phyloP scores from a whole-genome alignment of 2,329 filamentous ascomycete species.

The Fusarium chuoi region DNA sequence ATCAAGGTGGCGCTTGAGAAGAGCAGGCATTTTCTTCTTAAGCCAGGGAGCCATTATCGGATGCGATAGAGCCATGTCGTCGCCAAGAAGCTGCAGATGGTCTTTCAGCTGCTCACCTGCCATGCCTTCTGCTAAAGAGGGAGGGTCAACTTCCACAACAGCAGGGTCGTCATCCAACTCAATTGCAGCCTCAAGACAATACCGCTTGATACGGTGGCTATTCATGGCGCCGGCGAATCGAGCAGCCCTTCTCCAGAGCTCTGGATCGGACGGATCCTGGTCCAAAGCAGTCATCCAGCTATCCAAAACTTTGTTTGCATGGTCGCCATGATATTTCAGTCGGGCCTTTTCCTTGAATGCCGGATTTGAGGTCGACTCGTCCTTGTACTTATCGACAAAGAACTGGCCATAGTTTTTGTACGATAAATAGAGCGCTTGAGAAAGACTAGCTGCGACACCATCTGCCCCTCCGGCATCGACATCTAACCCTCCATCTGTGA shows the following conservation, averaged over 20 bases:
- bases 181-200: conserved; percentile 73
- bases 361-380: conserved; percentile 59
- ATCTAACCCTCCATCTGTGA: conserved; percentile 61
- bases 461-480: conserved; percentile 72
- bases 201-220: conserved; percentile 67
- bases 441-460: conserved; percentile 80
- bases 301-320: conserved; percentile 60
- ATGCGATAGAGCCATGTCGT: conserved; percentile 67
- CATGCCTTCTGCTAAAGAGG: conserved; percentile 70
- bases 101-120: conserved; percentile 71
- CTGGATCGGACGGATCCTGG: conserved; percentile 73
- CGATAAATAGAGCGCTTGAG: conserved; percentile 90
- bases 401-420: conserved; percentile 98
- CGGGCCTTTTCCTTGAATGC: conserved; percentile 51
- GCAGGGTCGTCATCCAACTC: conserved; percentile 75
- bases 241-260: conserved; percentile 70
- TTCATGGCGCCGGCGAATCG: conserved; percentile 68
- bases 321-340: conserved; percentile 46
- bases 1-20: conserved; percentile 66
- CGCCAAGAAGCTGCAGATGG: conserved; percentile 63
- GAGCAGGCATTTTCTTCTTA: conserved; percentile 60
- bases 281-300: conserved; percentile 70
- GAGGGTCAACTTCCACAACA: conserved; percentile 69
- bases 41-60: conserved; percentile 69
- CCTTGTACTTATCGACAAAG: conserved; percentile 71